Evolutionary conservation across 2,329 filamentous ascomycete species (phyloP), one percentile per base, ranked within the genome.

Genomic region (Thelonectria olida): DNA sequence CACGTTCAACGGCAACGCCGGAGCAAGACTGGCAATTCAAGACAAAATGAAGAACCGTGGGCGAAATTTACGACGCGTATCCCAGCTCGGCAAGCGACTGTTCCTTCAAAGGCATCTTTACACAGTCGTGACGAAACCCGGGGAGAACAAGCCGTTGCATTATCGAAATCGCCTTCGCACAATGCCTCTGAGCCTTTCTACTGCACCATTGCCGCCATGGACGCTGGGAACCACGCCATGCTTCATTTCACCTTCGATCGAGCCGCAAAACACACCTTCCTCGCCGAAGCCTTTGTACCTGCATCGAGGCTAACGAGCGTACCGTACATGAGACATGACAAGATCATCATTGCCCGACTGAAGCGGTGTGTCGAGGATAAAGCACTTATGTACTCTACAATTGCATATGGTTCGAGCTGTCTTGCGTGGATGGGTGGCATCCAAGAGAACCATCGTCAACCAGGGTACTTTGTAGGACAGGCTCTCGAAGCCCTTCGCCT

Each of bases 311-410:
- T 41, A 4, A 12, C 22, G 7, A 13, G 31, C 12, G 25, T 25
- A 23, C 22, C 31, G 10, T 13, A 12, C 3, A 54, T 55, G 25
- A 22, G 62, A 10, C 62, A 65, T 38, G 47, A 60, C 25, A n/a
- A 19, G 5, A 36, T 48, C n/a, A 42, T 65, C 8, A 17, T 44
- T 15, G 17, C 34, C 15, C 19, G 62, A 19, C 44, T 62, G 8
- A 41, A 36, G 23, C 38, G 34, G 13, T 65, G 63, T 31, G 34
- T 65, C 22, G 49, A 50, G n/a, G 60, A 65, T 38, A 34, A 38
- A 17, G 53, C 50, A 3, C 45, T 66, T 13, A 61, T 63, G 61
- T 66, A 63, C 41, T 61, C 61, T 13, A 66, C 57, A 3, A 44
- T 66, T 17, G 63, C 63, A 3, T 63, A 66, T 52, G 53, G 61